phyloP scores from a whole-genome alignment of 352 stramenopile species.

The Phytopythium chamaehyphon region DNA sequence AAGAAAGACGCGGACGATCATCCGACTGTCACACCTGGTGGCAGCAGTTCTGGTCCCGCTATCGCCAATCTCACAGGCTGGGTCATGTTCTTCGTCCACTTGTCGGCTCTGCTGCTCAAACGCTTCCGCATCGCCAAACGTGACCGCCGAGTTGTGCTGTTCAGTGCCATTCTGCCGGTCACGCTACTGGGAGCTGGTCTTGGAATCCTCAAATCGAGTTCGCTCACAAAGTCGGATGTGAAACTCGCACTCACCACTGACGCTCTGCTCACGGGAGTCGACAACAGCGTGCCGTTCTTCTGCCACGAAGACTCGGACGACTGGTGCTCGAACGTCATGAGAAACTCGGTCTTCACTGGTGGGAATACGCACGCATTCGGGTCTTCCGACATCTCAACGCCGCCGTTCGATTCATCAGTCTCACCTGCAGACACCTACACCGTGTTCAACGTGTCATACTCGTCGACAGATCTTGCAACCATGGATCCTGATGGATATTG shows the following conservation, averaged over 20 bases:
- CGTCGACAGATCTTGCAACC: slow-evolving; percentile 19
- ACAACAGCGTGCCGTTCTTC: slow-evolving; percentile 41
- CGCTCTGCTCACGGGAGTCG: slow-evolving; percentile 20
- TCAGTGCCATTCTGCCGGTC: slow-evolving; percentile 67
- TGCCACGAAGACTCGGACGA: slow-evolving; percentile 38
- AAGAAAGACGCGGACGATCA: slow-evolving; percentile 18
- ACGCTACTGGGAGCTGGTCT: slow-evolving; percentile 82
- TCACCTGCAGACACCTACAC: slow-evolving; percentile 9
- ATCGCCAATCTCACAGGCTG: slow-evolving; percentile 21
- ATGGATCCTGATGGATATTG: slow-evolving; percentile 26
- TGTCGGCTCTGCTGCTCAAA: slow-evolving; percentile 88
- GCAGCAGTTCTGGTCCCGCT: slow-evolving; percentile 6
- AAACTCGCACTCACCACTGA: slow-evolving; percentile 40
- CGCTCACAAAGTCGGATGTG: slow-evolving; percentile 38
- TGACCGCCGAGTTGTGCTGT: slow-evolving; percentile 90
- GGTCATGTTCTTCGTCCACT: slow-evolving; percentile 78
- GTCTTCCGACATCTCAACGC: slow-evolving; percentile 21
- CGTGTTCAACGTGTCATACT: slow-evolving; percentile 32
- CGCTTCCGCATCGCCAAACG: slow-evolving; percentile 86
- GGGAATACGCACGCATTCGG: slow-evolving; percentile 23
- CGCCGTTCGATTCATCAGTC: slow-evolving; percentile 19
- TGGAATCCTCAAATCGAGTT: slow-evolving; percentile 59
- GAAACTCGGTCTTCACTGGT: slow-evolving; percentile 22
- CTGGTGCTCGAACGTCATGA: slow-evolving; percentile 46
- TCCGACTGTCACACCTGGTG: not conserved